Evolutionary conservation across 768 basidiomycete species (phyloP), one percentile per base, ranked within the genome.

Genomic region (button mushroom (Agaricus bisporus)): DNA sequence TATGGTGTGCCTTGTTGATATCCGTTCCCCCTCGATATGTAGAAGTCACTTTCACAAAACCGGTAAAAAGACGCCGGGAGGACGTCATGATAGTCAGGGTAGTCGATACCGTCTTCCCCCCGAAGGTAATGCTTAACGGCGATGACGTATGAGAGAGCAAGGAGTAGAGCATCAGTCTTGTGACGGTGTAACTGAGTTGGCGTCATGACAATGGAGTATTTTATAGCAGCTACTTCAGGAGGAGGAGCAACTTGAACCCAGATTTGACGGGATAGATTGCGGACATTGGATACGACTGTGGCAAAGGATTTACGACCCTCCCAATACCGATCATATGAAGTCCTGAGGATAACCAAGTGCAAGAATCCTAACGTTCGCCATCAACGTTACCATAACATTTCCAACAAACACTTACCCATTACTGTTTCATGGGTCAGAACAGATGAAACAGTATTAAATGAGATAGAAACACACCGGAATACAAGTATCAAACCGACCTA

Each of bases 401-500:
- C 6, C 22, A 39, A 32, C 17, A 29, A 32, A 43, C 38, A 61
- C 79, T 35, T 65, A 85, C 87, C 84, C 72, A 59, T 91, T 90
- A 61, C 89, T 89, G 56, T 49, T 15, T 54, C 15, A 36, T 28
- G 20, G 28, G 52, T 36, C 22, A 22, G 45, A 18, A n/a, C 14
- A 3, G 50, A 41, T 2, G 37, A 49, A 2, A 54, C 37, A 17
- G 49, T 8, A 41, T n/a, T 41, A 49, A 25, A 26, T 10, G 48
- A 3, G 46, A 9, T 6, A 22, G 15, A 48, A 56, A 66, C 80
- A 62, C 58, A 84, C 90, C 91, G 80, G 66, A 92, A 93, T 2
- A 93, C 92, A 32, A 95, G 75, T 51, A 95, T 84, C 54, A 97
- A 75, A 59, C 92, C 94, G 48, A 95, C 89, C 88, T 91, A 55